Percentiles rank a stretch among this genome's conserved stretches.
Evolutionary conservation across 192 early-diverging fungal genomes (phyloP).

Genomic region (Linderina pennispora): DNA sequence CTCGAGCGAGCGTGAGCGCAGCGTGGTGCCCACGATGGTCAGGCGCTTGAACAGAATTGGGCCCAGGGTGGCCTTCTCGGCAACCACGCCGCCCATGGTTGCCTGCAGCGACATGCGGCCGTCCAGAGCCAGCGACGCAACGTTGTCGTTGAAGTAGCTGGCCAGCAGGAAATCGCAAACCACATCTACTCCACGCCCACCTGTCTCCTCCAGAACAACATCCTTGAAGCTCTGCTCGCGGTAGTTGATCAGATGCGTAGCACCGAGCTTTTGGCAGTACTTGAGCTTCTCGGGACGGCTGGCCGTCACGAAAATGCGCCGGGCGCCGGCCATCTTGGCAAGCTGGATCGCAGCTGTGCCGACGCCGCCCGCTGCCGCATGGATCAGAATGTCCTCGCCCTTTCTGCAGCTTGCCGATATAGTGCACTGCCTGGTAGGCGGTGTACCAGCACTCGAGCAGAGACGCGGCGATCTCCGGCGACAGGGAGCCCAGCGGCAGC

Average conservation of each 20-base stretch:
- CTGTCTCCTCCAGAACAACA: slow-evolving; percentile 50
- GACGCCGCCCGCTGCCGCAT: slow-evolving; percentile 74
- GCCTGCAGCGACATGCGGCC: slow-evolving; percentile 71
- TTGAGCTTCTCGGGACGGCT: slow-evolving; percentile 60
- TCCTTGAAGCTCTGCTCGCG: slow-evolving; percentile 59
- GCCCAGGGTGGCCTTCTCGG: slow-evolving; percentile 16
- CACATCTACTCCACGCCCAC: slow-evolving; percentile 61
- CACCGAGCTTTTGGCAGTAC: slow-evolving; percentile 60
- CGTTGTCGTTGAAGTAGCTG: slow-evolving; percentile 49
- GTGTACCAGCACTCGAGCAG: slow-evolving; percentile 79
- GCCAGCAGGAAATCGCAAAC: slow-evolving; percentile 70
- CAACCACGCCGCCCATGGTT: slow-evolving; percentile 52
- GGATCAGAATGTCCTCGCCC: slow-evolving; percentile 67
- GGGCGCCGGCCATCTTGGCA: slow-evolving; percentile 55
- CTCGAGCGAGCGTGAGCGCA: slow-evolving; percentile 56
- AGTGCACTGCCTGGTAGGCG: slow-evolving; percentile 65
- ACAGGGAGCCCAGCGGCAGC: slow-evolving; percentile 47
- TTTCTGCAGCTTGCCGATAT: slow-evolving; percentile 50
- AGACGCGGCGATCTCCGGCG: slow-evolving; percentile 59
- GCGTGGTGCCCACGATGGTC: slow-evolving; percentile 62
- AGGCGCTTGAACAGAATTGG: slow-evolving; percentile 59
- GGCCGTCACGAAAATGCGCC: slow-evolving; percentile 63
- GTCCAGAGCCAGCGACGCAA: slow-evolving; percentile 55
- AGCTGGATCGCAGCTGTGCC: slow-evolving; percentile 77
- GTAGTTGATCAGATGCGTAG: slow-evolving; percentile 74